These are phyloP conservation scores for Cladophialophora bantiana DNA, from an alignment of 2,329 filamentous ascomycete genomes.

Conservation along the genomic window DNA sequence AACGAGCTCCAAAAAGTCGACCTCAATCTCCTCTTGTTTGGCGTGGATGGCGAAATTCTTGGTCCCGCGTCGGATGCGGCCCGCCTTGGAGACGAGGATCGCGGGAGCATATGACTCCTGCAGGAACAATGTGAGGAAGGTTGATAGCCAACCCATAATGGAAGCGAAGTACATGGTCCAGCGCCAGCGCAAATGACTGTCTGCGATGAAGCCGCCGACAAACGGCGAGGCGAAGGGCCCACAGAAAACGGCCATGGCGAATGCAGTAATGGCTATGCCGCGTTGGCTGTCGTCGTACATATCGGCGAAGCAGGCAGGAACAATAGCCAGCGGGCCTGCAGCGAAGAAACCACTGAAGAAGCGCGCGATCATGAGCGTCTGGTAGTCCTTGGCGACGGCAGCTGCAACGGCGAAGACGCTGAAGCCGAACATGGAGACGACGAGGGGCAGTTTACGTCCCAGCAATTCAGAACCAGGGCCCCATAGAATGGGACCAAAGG, in stretches of 20 bases:
- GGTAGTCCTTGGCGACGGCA: conserved; percentile 59
- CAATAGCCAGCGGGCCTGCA: conserved; percentile 61
- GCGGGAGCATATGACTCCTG: conserved; percentile 66
- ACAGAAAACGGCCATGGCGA: conserved; percentile 59
- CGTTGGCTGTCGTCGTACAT: conserved; percentile 60
- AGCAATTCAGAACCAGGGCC: conserved; percentile 63
- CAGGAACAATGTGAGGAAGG: conserved; percentile 60
- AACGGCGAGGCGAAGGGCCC: conserved; percentile 62
- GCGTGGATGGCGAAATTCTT: conserved; percentile 70
- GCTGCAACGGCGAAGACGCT: conserved; percentile 59
- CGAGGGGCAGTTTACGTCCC: conserved; percentile 56
- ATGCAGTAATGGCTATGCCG: conserved; percentile 57
- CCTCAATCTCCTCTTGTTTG: conserved; percentile 62
- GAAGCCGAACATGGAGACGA: conserved; percentile 59
- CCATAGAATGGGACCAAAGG: conserved; percentile 49
- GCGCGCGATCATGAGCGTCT: conserved; percentile 60
- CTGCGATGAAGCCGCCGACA: conserved; percentile 61
- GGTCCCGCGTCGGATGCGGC: conserved; percentile 61
- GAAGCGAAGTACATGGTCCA: conserved; percentile 63
- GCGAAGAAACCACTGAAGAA: conserved; percentile 63
- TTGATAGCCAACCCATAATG: conserved; percentile 61
- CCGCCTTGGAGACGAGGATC: conserved; percentile 64
- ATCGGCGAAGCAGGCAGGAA: conserved; percentile 63
- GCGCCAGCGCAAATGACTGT: conserved; percentile 58
- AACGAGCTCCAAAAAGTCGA: conserved; percentile 58